Conservation (phyloP, 495 filamentous ascomycete genomes). For the Penicillium argentinense region DNA sequence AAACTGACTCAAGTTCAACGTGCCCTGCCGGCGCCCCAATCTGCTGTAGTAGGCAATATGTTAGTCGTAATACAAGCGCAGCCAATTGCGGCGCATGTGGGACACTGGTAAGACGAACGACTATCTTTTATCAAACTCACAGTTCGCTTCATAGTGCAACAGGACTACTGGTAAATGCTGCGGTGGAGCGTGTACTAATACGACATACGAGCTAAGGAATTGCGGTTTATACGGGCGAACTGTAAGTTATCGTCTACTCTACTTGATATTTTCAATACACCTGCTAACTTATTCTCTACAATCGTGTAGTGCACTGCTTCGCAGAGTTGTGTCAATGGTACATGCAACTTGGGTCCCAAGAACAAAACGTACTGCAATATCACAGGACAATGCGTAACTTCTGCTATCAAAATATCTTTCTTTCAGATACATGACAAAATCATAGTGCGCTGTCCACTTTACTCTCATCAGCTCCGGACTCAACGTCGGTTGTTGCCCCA, state of each 20-base stretch:
- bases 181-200: neutral
- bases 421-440: neutral
- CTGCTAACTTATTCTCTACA: neutral
- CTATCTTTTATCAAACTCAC: neutral
- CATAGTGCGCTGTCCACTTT: neutral
- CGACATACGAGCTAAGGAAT: neutral
- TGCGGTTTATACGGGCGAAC: constrained; percentile 1
- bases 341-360: neutral
- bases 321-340: constrained; percentile 6
- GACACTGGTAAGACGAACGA: neutral
- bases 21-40: neutral
- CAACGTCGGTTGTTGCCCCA: neutral
- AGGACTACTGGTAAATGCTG: constrained; percentile 1
- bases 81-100: neutral
- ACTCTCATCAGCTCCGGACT: constrained; percentile 1
- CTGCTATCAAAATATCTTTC: neutral
- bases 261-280: too few relatives aligned
- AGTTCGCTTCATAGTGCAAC: neutral
- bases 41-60: constrained; percentile 1
- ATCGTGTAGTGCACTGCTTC: constrained; percentile 1
- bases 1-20: neutral
- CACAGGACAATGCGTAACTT: constrained; percentile 2
- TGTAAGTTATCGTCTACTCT: neutral
- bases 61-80: constrained; percentile 1
- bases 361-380: constrained; percentile 1